These are phyloP conservation scores for Diplodia scrobiculata DNA, from an alignment of 2,329 filamentous ascomycete species.

Conservation along the genomic window DNA sequence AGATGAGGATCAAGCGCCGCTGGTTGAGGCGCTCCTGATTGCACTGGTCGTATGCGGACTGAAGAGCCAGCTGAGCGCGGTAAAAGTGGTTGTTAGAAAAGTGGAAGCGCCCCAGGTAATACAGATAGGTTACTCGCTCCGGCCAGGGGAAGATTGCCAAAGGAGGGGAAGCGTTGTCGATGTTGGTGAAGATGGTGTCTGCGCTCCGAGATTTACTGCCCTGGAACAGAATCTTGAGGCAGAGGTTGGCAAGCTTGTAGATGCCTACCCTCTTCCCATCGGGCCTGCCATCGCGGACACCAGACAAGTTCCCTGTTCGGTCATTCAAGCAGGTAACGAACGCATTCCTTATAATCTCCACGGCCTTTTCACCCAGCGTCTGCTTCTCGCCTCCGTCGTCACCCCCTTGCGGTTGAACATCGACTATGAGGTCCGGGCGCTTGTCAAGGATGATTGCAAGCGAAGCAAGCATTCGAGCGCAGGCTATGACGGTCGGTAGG, in stretches of 20 bases:
- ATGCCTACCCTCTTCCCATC: conserved; percentile 86
- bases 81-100: conserved; percentile 83
- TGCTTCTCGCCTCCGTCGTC: conserved; percentile 65
- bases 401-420: conserved; percentile 51
- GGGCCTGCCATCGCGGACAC: conserved; percentile 62
- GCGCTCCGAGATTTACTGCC: conserved; percentile 81
- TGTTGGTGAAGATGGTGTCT: conserved; percentile 86
- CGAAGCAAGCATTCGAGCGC: conserved; percentile 77
- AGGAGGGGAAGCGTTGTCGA: conserved; percentile 79
- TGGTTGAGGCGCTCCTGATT: conserved; percentile 60
- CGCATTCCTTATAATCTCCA: conserved; percentile 84
- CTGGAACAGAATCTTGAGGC: conserved; percentile 84
- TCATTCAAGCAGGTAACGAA: conserved; percentile 90
- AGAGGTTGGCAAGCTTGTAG: conserved; percentile 89
- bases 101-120: conserved; percentile 89
- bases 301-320: conserved; percentile 64
- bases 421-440: conserved; percentile 72
- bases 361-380: conserved; percentile 82
- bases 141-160: conserved; percentile 78
- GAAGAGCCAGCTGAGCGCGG: conserved; percentile 72
- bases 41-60: conserved; percentile 79
- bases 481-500: conserved; percentile 77
- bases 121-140: conserved; percentile 88
- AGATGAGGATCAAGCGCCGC: conserved; percentile 76
- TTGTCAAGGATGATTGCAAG: conserved; percentile 83